Base-by-base conservation (phyloP, 2,329 filamentous ascomycete genomes). In the Rosellinia necatrix region DNA sequence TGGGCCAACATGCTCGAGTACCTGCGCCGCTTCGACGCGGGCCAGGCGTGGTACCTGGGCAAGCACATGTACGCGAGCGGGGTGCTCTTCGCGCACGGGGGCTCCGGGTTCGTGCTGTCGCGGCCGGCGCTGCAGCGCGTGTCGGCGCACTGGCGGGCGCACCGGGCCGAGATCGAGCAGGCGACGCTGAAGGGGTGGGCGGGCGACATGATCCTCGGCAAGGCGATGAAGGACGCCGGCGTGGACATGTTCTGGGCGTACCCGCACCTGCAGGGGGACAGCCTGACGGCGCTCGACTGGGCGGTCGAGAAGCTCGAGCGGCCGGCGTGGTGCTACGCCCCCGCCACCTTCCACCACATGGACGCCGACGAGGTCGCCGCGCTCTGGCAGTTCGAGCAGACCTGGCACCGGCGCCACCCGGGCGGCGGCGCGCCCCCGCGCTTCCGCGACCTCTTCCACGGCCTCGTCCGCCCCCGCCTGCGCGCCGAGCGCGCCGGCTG, bases 31-130 rank as follows among this genome's bases (percentile, higher is more conserved):
- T 66, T 72, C 17, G 68, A 74, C 40, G 57, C 66, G 2, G 56
- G 50, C 5, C 52, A 69, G 27, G 66, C 67, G 6, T 61, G 67
- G 22, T 75, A 75, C 56, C 56, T 73, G 13, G 73, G 73, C 9
- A 71, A 70, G 37, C 63, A 68, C 19, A 68, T 70, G 48, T 74
- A 66, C 27, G 58, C 70, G 30, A 67, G 63, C 5, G 62, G 55
- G 7, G 63, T 72, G 53, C 44, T 65, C 0, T 75, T 74, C 48
- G 73, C 66, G 0, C 71, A 75, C 53, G 73, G 73, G 2, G 73
- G 73, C 6, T 72, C 70, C 27, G 73, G 73, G 2, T 71, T 67
- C 35, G 53, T 56, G 49, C 46, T 74, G 25, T 73, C 70, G 3
- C 58, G 68, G 4, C 72, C 70, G 3, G 75, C 76, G 0, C 60